Conservation (phyloP, 139 green algal genomes). For the Pycnococcus provasolii region DNA sequence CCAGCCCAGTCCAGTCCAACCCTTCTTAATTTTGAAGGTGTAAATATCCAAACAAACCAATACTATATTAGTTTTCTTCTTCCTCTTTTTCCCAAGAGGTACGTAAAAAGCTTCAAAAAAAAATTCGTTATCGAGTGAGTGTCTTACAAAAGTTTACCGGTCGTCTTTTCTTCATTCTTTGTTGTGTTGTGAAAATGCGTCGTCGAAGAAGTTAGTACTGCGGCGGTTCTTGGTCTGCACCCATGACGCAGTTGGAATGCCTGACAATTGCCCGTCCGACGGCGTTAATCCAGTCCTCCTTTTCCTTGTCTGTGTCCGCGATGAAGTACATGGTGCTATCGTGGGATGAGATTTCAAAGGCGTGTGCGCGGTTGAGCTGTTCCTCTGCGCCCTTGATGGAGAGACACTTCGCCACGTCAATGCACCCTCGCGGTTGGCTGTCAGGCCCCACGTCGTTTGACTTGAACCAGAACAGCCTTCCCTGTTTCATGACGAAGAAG, state of each 20-base stretch:
- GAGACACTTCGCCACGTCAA: conserved; percentile 85
- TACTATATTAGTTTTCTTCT: too few relatives aligned
- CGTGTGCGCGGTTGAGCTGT: conserved; percentile 79
- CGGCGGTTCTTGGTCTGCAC: too few relatives aligned
- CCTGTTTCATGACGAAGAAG: conserved; percentile 97
- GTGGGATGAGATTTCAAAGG: conserved; percentile 90
- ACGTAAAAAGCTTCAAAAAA: too few relatives aligned
- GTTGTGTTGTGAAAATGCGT: too few relatives aligned
- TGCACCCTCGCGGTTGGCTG: conserved; percentile 79
- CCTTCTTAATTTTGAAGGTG: too few relatives aligned
- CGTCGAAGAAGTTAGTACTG: too few relatives aligned
- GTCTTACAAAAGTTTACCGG: too few relatives aligned
- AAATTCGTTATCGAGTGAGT: too few relatives aligned
- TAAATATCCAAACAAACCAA: too few relatives aligned
- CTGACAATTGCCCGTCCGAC: conserved; percentile 87
- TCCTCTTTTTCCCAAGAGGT: too few relatives aligned
- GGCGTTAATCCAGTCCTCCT: conserved; percentile 99
- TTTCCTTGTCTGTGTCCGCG: conserved; percentile 83
- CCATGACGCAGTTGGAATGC: conserved; percentile 1
- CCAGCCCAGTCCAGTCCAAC: too few relatives aligned
- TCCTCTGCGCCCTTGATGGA: conserved; percentile 95
- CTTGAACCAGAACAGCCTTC: conserved; percentile 99
- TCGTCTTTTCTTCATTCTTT: too few relatives aligned
- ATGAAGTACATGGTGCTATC: conserved; percentile 83
- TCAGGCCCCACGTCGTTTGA: conserved; percentile 58